Evolutionary conservation across 2,329 filamentous ascomycete species (phyloP), one percentile per base, ranked within the genome.

Genomic region (Endocalyx cinctus): DNA sequence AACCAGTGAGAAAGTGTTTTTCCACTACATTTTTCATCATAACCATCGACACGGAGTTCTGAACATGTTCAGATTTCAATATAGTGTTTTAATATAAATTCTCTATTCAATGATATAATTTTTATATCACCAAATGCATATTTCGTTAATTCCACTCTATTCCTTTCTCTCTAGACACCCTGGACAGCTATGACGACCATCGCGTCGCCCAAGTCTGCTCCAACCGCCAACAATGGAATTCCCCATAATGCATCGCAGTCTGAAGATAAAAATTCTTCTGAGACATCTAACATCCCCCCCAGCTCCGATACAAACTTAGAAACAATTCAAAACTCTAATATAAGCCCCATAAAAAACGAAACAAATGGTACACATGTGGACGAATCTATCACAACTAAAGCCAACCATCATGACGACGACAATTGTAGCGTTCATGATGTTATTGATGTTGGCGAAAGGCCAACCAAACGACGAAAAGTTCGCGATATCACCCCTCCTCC

Each of bases 391-490:
- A 39, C 37, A 26, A 52, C 50, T 37, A 55, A 55, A 41, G 47
- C 46, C 25, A 45, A 56, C 33, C 47, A 51, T 17, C 40, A 42
- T 18, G 45, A 51, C 28, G 37, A 38, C 7, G 35, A 38, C 23
- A 45, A 44, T 29, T 37, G 42, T 18, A 32, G 44, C 29, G 22
- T 31, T 28, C 30, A 31, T 28, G 35, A 41, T 26, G 33, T 39
- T 20, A 30, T 42, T 38, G 52, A 59, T 42, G 59, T 61, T 31
- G 61, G 66, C 28, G 70, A 68, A 39, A 70, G 68, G 34, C 77
- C 77, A 17, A 59, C 68, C 12, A 88, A 88, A 60, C 77, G 82
- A 55, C 79, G 79, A 42, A 79, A 79, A 55, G 69, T 75, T 18
- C 67, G 64, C 42, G 66, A 72, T 8, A 54, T 57, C 42, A 72